Conservation (phyloP, 2,329 filamentous ascomycete species). For the Polychaeton citri region DNA sequence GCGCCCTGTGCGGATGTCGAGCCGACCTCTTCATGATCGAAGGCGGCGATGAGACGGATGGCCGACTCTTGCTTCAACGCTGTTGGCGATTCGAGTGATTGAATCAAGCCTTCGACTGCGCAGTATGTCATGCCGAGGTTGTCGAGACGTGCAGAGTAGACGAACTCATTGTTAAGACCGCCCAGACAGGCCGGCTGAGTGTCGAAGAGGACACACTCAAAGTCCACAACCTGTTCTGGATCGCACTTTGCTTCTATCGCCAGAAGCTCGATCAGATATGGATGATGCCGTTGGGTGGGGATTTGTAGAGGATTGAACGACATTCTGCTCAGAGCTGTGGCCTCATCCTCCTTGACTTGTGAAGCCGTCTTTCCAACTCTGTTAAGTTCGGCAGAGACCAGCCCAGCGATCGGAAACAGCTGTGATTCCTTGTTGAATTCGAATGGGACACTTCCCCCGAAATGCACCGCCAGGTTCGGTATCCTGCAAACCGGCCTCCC, state of each 20-base stretch:
- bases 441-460: slow-evolving; percentile 75
- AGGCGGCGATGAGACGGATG: slow-evolving; percentile 86
- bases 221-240: slow-evolving; percentile 67
- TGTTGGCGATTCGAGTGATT: slow-evolving; percentile 51
- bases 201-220: slow-evolving; percentile 94
- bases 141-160: slow-evolving; percentile 91
- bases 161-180: slow-evolving; percentile 82
- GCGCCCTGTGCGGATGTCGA: slow-evolving; percentile 87
- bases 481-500: slow-evolving; percentile 83
- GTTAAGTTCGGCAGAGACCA: slow-evolving; percentile 81
- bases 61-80: slow-evolving; percentile 62
- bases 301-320: slow-evolving; percentile 62
- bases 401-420: slow-evolving; percentile 80
- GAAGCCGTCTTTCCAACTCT: slow-evolving; percentile 45
- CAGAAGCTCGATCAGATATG: slow-evolving; percentile 72
- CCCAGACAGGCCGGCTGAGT: slow-evolving; percentile 83
- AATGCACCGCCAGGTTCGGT: slow-evolving; percentile 85
- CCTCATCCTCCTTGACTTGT: slow-evolving; percentile 30
- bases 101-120: slow-evolving; percentile 70
- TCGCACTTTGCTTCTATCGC: slow-evolving; percentile 63
- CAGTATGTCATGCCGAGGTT: slow-evolving; percentile 97
- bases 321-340: slow-evolving; percentile 24
- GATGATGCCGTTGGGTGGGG: slow-evolving; percentile 73
- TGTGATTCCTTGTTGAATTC: slow-evolving; percentile 96
- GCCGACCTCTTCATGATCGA: slow-evolving; percentile 96